Evolutionary conservation across 352 stramenopile species (phyloP), one percentile per base, ranked within the genome.

Genomic region (Globisporangium camurandrum): DNA sequence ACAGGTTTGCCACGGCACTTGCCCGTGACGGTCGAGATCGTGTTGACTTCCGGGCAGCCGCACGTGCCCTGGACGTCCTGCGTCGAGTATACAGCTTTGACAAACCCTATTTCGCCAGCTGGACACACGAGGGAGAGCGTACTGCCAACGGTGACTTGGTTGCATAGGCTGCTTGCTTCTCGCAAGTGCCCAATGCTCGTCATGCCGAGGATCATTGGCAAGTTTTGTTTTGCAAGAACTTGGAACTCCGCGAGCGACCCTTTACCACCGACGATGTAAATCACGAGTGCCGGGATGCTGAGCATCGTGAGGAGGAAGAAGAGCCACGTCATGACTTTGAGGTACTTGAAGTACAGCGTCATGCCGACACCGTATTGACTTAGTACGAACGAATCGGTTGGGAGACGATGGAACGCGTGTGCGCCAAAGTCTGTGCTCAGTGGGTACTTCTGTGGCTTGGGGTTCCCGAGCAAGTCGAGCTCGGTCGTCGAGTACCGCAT

Each of bases 321-420:
- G 8, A 93, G 65, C 78, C 81, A 93, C 17, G 70, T 60, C 56
- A 93, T 84, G 51, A 86, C 81, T 52, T 93, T 93, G 57, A 93
- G 72, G 71, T 86, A 93, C 56, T 87, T 88, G 67, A 93, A 93
- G 62, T 90, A 90, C 28, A 90, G 69, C 7, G 68, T 76, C 49
- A 89, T 82, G 46, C 75, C 79, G 16, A 93, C 55, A 20, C 76
- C 72, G 61, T 89, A 88, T 40, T 83, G 81, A 41, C 80, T 89
- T 46, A 90, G 57, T 14, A 90, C 78, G 51, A 67, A 51, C 44
- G 82, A 89, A 58, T 89, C 78, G 22, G 78, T 88, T 0, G 81
- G 78, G 24, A 87, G 51, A 2, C 72, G 63, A 36, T 90, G 78
- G 49, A 93, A 93, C 16, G 71, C 66, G 47, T 90, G 82, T 6